A percentile compares a stretch with the other conserved stretches of the same genome.
Evolutionary conservation across 1,139 yeast genomes (phyloP).

Genomic region (Pichia inconspicua): DNA sequence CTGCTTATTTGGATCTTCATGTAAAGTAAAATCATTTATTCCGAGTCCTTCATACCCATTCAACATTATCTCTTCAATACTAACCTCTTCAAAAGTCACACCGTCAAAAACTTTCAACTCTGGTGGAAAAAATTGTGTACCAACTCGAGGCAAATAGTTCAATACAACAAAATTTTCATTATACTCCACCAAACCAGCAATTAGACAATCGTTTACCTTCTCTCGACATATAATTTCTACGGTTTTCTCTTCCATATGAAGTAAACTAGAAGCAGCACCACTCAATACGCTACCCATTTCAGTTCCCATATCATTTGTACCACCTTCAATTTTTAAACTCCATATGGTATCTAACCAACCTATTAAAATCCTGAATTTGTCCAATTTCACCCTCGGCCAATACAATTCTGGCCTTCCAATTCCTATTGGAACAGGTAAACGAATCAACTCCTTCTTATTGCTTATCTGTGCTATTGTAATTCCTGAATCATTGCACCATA

Average conservation of each 20-base stretch:
- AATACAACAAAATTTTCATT: constrained; percentile 56
- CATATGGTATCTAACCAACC: constrained; percentile 85
- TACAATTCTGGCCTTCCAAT: constrained; percentile 73
- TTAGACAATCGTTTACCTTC: constrained; percentile 47
- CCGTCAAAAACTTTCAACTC: constrained; percentile 66
- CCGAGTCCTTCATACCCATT: constrained; percentile 55
- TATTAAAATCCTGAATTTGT: constrained; percentile 57
- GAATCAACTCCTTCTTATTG: constrained; percentile 38
- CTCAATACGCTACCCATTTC: constrained; percentile 32
- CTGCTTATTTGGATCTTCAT: constrained; percentile 21
- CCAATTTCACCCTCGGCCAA: constrained; percentile 75
- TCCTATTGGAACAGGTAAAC: constrained; percentile 49
- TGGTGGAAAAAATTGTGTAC: constrained; percentile 37
- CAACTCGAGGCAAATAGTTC: constrained; percentile 42
- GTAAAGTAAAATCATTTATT: constrained; percentile 69
- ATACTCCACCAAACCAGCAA: constrained; percentile 74
- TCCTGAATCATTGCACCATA: constrained; percentile 87
- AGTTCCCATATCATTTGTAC: constrained; percentile 9
- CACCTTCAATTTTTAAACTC: constrained; percentile 48
- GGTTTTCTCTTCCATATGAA: constrained; percentile 35
- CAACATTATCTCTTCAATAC: constrained; percentile 74
- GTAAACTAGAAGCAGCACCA: constrained; percentile 63
- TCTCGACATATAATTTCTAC: constrained; percentile 49
- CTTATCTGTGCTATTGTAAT: constrained; percentile 51
- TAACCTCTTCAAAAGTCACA: constrained; percentile 62